phyloP scores from a whole-genome alignment of 2,329 filamentous ascomycete species.

The Fusarium globosum region DNA sequence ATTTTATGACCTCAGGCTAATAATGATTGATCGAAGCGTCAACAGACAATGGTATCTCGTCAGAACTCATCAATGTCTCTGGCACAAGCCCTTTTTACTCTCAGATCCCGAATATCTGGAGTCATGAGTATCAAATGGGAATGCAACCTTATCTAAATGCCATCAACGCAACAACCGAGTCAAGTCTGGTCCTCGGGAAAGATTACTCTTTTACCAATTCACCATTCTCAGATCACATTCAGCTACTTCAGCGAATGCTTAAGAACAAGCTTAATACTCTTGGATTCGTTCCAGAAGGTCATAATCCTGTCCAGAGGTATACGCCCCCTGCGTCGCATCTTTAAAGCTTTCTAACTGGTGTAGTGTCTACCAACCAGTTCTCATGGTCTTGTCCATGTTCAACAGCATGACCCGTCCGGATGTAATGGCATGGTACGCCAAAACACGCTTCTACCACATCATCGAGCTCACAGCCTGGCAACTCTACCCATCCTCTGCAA shows the following conservation, averaged over 20 bases:
- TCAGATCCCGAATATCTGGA: slow-evolving; percentile 48
- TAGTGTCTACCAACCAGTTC: slow-evolving; percentile 46
- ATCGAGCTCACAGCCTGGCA: slow-evolving; percentile 50
- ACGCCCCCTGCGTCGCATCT: neutral
- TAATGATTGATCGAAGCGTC: neutral
- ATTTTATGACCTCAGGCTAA: rapidly evolving
- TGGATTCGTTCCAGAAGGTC: slow-evolving; percentile 22
- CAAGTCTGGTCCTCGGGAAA: slow-evolving; percentile 37
- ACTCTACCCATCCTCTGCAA: slow-evolving; percentile 45
- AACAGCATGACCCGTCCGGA: slow-evolving; percentile 51
- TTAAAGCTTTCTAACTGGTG: neutral
- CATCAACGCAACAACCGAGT: slow-evolving; percentile 38
- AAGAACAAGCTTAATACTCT: slow-evolving; percentile 40
- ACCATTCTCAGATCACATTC: slow-evolving; percentile 48
- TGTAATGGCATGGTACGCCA: slow-evolving; percentile 55
- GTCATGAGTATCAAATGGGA: slow-evolving; percentile 47
- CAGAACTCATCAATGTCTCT: slow-evolving; percentile 14
- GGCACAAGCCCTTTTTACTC: slow-evolving; percentile 33
- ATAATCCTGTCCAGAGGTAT: slow-evolving; percentile 32
- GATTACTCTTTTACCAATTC: slow-evolving; percentile 46
- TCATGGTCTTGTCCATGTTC: slow-evolving; percentile 49
- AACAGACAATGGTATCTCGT: neutral
- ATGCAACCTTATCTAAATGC: slow-evolving; percentile 43
- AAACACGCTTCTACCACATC: slow-evolving; percentile 50
- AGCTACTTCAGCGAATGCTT: slow-evolving; percentile 41